Evolutionary conservation across 495 filamentous ascomycete species (phyloP).

Genomic region (Hypoxylon trugodes): DNA sequence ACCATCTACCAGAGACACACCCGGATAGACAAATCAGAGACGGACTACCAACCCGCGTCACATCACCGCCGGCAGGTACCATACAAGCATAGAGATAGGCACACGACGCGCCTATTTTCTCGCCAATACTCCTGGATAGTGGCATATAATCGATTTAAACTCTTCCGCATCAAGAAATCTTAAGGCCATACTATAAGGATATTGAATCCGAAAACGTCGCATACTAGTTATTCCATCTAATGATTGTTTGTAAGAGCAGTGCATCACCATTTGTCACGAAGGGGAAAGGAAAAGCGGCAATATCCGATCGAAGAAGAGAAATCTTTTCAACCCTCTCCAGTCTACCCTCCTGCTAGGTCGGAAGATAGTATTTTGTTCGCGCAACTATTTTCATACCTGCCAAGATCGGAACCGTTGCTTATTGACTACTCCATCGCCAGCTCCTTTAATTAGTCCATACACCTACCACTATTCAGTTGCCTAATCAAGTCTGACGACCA

Average conservation of each 20-base stretch:
- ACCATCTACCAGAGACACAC: slow-evolving; percentile 30
- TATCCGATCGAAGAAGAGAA: neutral
- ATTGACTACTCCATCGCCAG: slow-evolving; percentile 1
- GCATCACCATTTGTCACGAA: neutral
- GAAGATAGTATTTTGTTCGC: neutral
- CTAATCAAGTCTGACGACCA: neutral
- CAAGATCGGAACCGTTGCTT: slow-evolving; percentile 1
- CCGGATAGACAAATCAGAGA: slow-evolving; percentile 32
- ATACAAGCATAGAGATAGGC: slow-evolving; percentile 8
- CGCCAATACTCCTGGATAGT: slow-evolving; percentile 7
- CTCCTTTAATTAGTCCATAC: slow-evolving; percentile 1
- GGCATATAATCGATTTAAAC: slow-evolving; percentile 4
- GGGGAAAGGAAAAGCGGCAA: neutral
- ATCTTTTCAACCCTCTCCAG: neutral
- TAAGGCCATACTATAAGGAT: neutral
- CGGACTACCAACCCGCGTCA: slow-evolving; percentile 21
- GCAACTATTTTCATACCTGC: slow-evolving; percentile 8
- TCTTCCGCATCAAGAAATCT: neutral
- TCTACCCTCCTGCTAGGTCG: neutral
- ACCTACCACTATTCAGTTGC: neutral
- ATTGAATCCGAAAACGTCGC: neutral
- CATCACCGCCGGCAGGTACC: neutral
- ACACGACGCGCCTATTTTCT: slow-evolving; percentile 6
- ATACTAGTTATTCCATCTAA: neutral
- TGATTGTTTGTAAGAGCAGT: neutral